Conservation (phyloP, 2,329 filamentous ascomycete species). For the Epichloe amarillans region DNA sequence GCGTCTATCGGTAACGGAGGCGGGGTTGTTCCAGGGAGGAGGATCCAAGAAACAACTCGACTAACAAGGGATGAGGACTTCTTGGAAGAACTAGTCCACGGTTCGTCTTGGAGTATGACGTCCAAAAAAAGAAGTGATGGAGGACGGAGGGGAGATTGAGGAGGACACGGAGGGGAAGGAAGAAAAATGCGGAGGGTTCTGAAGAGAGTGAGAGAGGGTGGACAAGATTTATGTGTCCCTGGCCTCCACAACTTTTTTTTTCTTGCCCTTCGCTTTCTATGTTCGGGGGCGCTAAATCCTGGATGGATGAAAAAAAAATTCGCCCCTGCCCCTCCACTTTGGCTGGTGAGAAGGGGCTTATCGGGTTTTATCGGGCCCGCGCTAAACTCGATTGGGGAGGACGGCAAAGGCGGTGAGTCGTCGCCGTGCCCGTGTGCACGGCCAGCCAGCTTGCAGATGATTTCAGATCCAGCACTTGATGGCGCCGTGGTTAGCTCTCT, state of each 20-base stretch:
- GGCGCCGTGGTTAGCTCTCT: constrained; percentile 49
- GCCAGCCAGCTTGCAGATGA: constrained; percentile 5
- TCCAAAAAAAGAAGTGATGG: constrained; percentile 22
- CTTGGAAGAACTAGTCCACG: constrained; percentile 16
- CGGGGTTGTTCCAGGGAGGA: constrained; percentile 20
- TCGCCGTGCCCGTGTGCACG: not conserved
- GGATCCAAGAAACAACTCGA: constrained; percentile 21
- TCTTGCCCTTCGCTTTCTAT: not conserved
- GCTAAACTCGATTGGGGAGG: constrained; percentile 8
- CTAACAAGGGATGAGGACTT: constrained; percentile 15
- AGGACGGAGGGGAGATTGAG: constrained; percentile 16
- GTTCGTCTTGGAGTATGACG: constrained; percentile 32
- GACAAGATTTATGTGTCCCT: constrained; percentile 8
- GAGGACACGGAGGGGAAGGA: constrained; percentile 9
- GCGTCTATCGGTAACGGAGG: constrained; percentile 17
- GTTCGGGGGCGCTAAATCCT: constrained; percentile 5
- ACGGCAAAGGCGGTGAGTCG: constrained; percentile 10
- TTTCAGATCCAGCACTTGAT: constrained; percentile 2
- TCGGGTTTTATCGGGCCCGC: constrained; percentile 11
- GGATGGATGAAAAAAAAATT: constrained; percentile 9
- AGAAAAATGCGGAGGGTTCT: constrained; percentile 4
- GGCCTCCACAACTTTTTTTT: not conserved
- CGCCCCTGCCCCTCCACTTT: constrained; percentile 12
- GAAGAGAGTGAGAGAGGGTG: constrained; percentile 1
- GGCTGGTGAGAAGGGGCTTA: constrained; percentile 8